Base-by-base conservation (phyloP, 176 grass and related monocot species). In the Areca catechu region DNA sequence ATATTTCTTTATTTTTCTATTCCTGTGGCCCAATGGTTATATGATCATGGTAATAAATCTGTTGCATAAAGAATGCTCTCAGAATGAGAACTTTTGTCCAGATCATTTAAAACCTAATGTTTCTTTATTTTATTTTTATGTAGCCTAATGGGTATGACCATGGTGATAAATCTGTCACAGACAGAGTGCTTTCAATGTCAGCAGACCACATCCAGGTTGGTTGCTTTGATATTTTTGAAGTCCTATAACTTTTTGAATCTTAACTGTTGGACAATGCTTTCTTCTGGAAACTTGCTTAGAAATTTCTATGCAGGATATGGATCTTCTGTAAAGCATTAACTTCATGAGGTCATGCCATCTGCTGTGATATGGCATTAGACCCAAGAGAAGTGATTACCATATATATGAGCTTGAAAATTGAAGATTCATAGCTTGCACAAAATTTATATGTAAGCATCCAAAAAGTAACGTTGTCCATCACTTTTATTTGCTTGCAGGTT, bases 71-170 rank as follows among this genome's bases (percentile, higher is more conserved):
- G 15, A 12, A 63, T 78, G 14, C 82, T 95, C 19, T 84, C 82
- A 51, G n/a, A n/a, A n/a, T n/a, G 30, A 34, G 30, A 34, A 1
- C 7, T 34, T 34, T 34, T 34, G 1, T 12, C 34, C 3, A 14
- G 1, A 43, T 43, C 34, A 43, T 43, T 12, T 43, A 7, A 71
- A 53, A 57, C 28, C 22, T 19, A 48, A 25, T 25, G 16, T 71
- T 68, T 49, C 70, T 73, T 48, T 68, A 60, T 30, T 56, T 49
- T 17, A 17, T 76, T 29, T 43, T 43, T 71, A 12, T 71, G 65
- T 62, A 95, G 90, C 85, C 90, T 4, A 95, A 95, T 76, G 90
- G 79, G 75, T 95, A 73, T 74, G 73, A 86, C 73, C 86, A 95
- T 53, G 90, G 90, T 58, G 88, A 62, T 57, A 72, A 89, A 86